Conservation (phyloP, 2,329 filamentous ascomycete species). For the Dothideomycetes sp. region DNA sequence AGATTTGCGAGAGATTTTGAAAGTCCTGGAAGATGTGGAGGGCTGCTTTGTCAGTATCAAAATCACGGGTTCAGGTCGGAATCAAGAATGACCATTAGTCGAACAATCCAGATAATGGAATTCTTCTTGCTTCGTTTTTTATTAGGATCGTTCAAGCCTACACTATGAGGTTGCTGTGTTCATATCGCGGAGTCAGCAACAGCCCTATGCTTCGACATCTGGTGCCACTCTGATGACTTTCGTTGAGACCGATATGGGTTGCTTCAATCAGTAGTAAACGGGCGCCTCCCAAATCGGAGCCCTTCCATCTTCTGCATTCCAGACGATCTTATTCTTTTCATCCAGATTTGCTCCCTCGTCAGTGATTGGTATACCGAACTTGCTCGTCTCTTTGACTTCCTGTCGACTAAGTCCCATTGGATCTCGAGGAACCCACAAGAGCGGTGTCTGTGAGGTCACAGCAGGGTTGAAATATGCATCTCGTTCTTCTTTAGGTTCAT, state of each 20-base stretch:
- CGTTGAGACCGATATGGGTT: too few species aligned
- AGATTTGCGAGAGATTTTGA: too few species aligned
- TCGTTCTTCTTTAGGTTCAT: constrained; percentile 51
- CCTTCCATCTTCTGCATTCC: constrained; percentile 46
- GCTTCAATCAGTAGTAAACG: constrained; percentile 7
- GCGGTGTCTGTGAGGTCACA: constrained; percentile 51
- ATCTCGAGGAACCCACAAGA: constrained; percentile 82
- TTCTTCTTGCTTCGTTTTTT: too few species aligned
- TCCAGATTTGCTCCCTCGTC: constrained; percentile 65
- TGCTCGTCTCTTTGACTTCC: constrained; percentile 68
- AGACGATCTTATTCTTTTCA: constrained; percentile 58
- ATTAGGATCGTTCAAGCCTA: too few species aligned
- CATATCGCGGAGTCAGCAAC: too few species aligned
- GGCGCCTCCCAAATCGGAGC: constrained; percentile 52
- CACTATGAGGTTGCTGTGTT: too few species aligned
- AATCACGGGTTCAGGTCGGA: too few species aligned
- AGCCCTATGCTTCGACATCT: not conserved
- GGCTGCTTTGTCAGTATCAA: too few species aligned
- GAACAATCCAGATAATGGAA: too few species aligned
- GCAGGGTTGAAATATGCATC: constrained; percentile 69
- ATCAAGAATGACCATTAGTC: too few species aligned
- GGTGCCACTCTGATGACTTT: not conserved
- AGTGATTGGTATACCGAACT: constrained; percentile 67
- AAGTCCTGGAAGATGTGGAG: too few species aligned
- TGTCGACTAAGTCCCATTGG: constrained; percentile 64